Conservation (phyloP, 2,329 filamentous ascomycete genomes). For the Clarireedia hainanense region DNA sequence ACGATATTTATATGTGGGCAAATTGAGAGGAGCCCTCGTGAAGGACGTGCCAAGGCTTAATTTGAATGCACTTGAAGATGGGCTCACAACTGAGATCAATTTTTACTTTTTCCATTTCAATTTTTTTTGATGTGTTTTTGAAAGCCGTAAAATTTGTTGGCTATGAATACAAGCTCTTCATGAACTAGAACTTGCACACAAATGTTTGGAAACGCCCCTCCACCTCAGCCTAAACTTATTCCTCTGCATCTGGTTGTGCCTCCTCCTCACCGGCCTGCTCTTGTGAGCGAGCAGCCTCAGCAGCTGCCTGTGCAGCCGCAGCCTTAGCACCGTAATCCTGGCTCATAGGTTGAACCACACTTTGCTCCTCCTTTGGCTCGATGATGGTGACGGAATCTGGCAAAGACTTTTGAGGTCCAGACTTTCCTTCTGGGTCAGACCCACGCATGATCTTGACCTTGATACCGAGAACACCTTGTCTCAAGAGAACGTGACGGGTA, state of each 20-base stretch:
- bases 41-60: slow-evolving; percentile 1
- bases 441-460: slow-evolving; percentile 99
- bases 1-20: slow-evolving; percentile 11
- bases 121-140: slow-evolving; percentile 9
- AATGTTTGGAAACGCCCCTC: slow-evolving; percentile 28
- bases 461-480: slow-evolving; percentile 99
- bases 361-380: slow-evolving; percentile 99
- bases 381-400: slow-evolving; percentile 99
- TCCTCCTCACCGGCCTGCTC: slow-evolving; percentile 44
- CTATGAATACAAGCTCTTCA: slow-evolving; percentile 24
- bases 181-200: slow-evolving; percentile 22
- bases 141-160: slow-evolving; percentile 24
- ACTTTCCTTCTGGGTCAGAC: slow-evolving; percentile 98
- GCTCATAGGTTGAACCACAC: slow-evolving; percentile 88
- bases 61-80: not conserved
- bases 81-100: slow-evolving; percentile 2
- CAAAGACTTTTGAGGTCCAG: slow-evolving; percentile 92
- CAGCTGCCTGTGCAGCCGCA: slow-evolving; percentile 58
- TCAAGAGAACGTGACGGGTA: slow-evolving; percentile 98
- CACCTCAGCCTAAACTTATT: slow-evolving; percentile 25
- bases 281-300: slow-evolving; percentile 48
- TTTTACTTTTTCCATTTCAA: slow-evolving; percentile 2
- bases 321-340: slow-evolving; percentile 99
- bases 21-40: slow-evolving; percentile 1
- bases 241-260: slow-evolving; percentile 29